Conservation (phyloP, 2,329 filamentous ascomycete species). For the Claviceps pazoutovae region DNA sequence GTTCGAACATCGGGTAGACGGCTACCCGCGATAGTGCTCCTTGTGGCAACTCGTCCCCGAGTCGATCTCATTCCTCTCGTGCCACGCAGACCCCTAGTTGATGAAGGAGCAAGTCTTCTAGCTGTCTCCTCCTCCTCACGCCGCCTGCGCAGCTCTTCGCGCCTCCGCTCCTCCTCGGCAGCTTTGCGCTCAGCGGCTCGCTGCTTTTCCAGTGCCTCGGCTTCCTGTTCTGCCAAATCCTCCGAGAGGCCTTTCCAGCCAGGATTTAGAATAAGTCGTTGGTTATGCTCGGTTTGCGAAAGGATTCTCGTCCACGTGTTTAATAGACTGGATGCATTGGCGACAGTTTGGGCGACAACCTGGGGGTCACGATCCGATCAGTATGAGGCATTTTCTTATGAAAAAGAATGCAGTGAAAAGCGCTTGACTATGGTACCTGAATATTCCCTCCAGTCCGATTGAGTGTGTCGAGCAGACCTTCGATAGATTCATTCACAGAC, state of each 20-base stretch:
- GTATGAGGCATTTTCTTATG: background rate
- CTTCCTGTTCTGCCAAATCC: constrained; percentile 76
- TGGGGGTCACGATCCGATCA: constrained; percentile 18
- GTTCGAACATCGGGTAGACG: constrained; percentile 15
- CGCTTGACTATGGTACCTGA: constrained; percentile 36
- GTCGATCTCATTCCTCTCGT: constrained; percentile 17
- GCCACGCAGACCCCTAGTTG: constrained; percentile 16
- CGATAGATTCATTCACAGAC: constrained; percentile 77
- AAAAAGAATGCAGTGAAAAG: background rate
- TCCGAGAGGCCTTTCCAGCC: constrained; percentile 80
- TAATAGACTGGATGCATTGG: constrained; percentile 75
- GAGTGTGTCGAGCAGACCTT: constrained; percentile 59
- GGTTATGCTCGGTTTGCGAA: constrained; percentile 94
- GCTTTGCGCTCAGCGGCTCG: constrained; percentile 65
- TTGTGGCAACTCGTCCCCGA: constrained; percentile 15
- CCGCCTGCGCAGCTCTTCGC: constrained; percentile 53
- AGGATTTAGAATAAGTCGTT: constrained; percentile 77
- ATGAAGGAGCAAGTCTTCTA: constrained; percentile 16
- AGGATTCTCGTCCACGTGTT: constrained; percentile 95
- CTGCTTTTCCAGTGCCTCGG: constrained; percentile 58
- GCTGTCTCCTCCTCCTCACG: constrained; percentile 46
- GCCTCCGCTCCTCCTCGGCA: constrained; percentile 63
- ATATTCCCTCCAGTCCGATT: constrained; percentile 64
- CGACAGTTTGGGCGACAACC: constrained; percentile 77
- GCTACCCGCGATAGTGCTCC: constrained; percentile 14